phyloP scores from a whole-genome alignment of 2,329 filamentous ascomycete species.

The Fonsecaea erecta region DNA sequence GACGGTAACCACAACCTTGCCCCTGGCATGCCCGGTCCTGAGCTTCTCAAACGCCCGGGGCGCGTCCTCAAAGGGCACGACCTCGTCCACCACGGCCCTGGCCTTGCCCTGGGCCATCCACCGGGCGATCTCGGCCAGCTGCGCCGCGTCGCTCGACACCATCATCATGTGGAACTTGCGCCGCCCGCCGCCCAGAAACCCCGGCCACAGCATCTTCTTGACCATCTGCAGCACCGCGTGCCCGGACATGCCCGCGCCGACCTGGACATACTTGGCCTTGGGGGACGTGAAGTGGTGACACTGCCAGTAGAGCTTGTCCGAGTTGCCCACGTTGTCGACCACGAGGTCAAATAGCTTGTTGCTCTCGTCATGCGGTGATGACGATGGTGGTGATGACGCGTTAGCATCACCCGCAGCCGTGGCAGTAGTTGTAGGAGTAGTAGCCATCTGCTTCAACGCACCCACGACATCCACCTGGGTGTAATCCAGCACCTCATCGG shows the following conservation, averaged over 20 bases:
- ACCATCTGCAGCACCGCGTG: constrained; percentile 32
- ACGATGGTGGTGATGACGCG: constrained; percentile 34
- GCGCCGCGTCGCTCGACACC: constrained; percentile 47
- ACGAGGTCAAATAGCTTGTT: constrained; percentile 58
- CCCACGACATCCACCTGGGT: constrained; percentile 54
- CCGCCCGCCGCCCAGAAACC: constrained; percentile 57
- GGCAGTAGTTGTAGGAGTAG: neutral
- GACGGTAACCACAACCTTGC: constrained; percentile 61
- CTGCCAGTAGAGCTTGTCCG: constrained; percentile 58
- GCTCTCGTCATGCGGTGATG: neutral
- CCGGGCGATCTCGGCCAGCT: constrained; percentile 56
- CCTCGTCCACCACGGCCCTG: constrained; percentile 58
- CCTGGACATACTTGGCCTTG: constrained; percentile 58
- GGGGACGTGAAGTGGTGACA: constrained; percentile 57
- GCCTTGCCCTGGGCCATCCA: constrained; percentile 66
- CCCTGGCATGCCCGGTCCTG: constrained; percentile 60
- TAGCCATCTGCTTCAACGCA: constrained; percentile 47
- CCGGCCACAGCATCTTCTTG: constrained; percentile 51
- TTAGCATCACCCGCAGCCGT: neutral
- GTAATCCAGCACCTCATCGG: constrained; percentile 68
- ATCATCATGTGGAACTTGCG: constrained; percentile 45
- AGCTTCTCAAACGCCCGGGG: constrained; percentile 63
- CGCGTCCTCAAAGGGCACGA: constrained; percentile 61
- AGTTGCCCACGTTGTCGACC: constrained; percentile 63
- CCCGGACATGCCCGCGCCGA: constrained; percentile 46